Percentiles rank a stretch among this genome's conserved stretches.
Conservation (phyloP, 768 basidiomycete species). For the Tylopilus subfusipes region DNA sequence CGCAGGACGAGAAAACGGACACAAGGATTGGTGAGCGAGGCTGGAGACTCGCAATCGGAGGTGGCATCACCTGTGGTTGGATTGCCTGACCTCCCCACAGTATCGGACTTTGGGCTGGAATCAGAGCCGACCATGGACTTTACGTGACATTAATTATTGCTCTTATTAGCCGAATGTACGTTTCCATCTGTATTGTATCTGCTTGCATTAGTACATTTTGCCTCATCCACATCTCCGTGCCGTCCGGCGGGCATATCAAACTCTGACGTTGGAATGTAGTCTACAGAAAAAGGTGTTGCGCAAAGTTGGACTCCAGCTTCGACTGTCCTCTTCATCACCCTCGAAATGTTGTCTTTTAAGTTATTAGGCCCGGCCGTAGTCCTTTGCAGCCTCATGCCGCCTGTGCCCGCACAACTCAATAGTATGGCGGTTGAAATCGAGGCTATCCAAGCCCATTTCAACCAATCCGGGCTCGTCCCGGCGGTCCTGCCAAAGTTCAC, state of each 20-base stretch:
- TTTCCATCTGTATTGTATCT: conserved; percentile 34
- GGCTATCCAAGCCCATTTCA: conserved; percentile 68
- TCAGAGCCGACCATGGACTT: conserved; percentile 24
- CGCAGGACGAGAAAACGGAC: conserved; percentile 28
- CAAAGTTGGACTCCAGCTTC: neutral
- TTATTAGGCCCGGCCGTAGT: conserved; percentile 27
- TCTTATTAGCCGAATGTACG: conserved; percentile 22
- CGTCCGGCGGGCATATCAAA: conserved; percentile 21
- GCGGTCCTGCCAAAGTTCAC: conserved; percentile 55
- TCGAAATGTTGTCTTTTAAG: conserved; percentile 17
- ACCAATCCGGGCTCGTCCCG: conserved; percentile 58
- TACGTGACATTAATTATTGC: conserved; percentile 24
- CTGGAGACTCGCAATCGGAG: conserved; percentile 29
- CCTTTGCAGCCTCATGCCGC: conserved; percentile 31
- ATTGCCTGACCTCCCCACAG: conserved; percentile 25
- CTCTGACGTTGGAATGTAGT: conserved; percentile 15
- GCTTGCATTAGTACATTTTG: conserved; percentile 26
- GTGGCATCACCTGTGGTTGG: conserved; percentile 23
- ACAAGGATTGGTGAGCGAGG: conserved; percentile 37
- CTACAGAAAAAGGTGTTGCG: neutral
- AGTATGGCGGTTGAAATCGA: conserved; percentile 44
- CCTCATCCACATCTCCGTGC: conserved; percentile 13
- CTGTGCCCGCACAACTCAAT: conserved; percentile 45
- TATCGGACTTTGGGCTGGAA: conserved; percentile 29
- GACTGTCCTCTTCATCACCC: neutral